Evolutionary conservation across 495 filamentous ascomycete genomes (phyloP).

Genomic region (Daldinia concentrica): DNA sequence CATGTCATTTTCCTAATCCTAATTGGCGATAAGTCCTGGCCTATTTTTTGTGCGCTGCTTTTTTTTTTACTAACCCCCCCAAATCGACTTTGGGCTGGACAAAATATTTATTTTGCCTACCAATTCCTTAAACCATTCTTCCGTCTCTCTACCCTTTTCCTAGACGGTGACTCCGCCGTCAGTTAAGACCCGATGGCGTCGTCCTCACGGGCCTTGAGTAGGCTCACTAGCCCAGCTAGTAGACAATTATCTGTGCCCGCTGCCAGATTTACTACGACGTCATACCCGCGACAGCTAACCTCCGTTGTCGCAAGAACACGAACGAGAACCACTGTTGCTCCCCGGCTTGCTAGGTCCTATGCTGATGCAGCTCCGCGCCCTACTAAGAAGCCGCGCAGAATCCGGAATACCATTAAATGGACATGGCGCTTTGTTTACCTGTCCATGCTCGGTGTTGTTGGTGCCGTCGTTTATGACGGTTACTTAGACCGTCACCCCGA

Average conservation of each 20-base stretch:
- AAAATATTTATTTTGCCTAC: constrained; percentile 19
- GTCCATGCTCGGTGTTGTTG: constrained; percentile 71
- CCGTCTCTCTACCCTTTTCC: not conserved
- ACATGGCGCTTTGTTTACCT: constrained; percentile 81
- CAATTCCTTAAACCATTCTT: not conserved
- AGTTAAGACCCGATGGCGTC: constrained; percentile 33
- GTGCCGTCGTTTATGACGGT: constrained; percentile 79
- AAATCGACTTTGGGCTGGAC: not conserved
- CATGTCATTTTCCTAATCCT: constrained; percentile 25
- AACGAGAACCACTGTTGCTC: constrained; percentile 26
- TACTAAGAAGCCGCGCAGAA: constrained; percentile 52
- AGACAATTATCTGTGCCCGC: constrained; percentile 31
- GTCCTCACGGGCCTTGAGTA: constrained; percentile 34
- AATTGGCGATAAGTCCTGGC: constrained; percentile 32
- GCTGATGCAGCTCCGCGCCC: constrained; percentile 46
- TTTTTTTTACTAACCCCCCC: constrained; percentile 22
- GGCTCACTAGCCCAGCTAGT: constrained; percentile 28
- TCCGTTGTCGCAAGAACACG: constrained; percentile 24
- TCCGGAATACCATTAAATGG: constrained; percentile 55
- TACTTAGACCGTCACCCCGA: constrained; percentile 81
- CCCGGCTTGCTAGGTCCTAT: constrained; percentile 54
- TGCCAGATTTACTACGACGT: constrained; percentile 31
- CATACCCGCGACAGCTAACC: constrained; percentile 19
- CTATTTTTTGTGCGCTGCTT: constrained; percentile 28
- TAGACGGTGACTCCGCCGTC: constrained; percentile 23